Evolutionary conservation across 164 flowering plant genomes (phyloP).

Genomic region (Kalanchoe fedtschenkoi): DNA sequence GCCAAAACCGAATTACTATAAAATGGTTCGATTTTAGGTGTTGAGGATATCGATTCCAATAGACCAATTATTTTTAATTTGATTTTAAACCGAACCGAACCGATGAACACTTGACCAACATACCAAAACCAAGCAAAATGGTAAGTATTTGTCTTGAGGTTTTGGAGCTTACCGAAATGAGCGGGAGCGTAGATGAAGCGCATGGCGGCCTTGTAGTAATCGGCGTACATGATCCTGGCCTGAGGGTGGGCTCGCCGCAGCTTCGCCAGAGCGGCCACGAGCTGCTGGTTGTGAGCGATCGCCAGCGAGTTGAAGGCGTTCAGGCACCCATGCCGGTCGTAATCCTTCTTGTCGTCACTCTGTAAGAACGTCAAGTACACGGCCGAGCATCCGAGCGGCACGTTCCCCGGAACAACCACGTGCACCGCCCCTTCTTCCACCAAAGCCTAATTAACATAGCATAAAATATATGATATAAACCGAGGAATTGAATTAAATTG

Average conservation of each 20-base stretch:
- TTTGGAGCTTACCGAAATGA: slow-evolving; percentile 11
- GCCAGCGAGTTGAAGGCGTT: slow-evolving; percentile 12
- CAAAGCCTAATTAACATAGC: slow-evolving; percentile 5
- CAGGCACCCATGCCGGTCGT: slow-evolving; percentile 19
- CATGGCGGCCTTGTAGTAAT: slow-evolving; percentile 22
- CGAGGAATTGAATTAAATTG: not conserved
- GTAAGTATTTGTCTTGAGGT: not conserved
- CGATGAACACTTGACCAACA: too few species aligned
- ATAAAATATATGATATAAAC: not conserved
- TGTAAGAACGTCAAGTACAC: slow-evolving; percentile 8
- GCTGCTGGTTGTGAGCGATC: slow-evolving; percentile 17
- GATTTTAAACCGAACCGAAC: too few species aligned
- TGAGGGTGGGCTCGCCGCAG: slow-evolving; percentile 15
- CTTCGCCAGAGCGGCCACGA: slow-evolving; percentile 9
- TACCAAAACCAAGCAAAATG: too few species aligned
- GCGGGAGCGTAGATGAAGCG: slow-evolving; percentile 12
- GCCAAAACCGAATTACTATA: too few species aligned
- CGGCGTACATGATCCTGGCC: slow-evolving; percentile 23
- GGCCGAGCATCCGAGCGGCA: slow-evolving; percentile 16
- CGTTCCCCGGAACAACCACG: slow-evolving; percentile 13
- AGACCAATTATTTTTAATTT: too few species aligned
- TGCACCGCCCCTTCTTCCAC: slow-evolving; percentile 17
- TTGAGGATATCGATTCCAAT: too few species aligned
- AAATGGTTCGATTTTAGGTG: too few species aligned
- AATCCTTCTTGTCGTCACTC: slow-evolving; percentile 12